Base-by-base conservation (phyloP, 2,329 filamentous ascomycete genomes). In the Colletotrichum siamense region DNA sequence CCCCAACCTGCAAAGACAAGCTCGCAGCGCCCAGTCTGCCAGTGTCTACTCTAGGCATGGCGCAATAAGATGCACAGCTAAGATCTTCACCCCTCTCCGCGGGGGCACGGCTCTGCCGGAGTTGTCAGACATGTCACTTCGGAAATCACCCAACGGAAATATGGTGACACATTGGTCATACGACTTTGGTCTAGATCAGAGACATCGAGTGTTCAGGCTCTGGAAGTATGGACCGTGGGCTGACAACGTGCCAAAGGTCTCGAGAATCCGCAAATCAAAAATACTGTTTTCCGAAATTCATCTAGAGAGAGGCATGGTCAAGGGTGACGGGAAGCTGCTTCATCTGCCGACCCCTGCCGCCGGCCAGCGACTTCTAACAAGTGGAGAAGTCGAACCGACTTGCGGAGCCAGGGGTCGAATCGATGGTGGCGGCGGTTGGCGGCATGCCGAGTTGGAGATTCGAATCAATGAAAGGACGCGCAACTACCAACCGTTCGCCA, bases 401-500 rank as follows among this genome's bases (percentile, higher is more conserved):
- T 59, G 49, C 26, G 39, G 34, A 63, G 64, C 59, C 36, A 36
- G 70, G 59, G 73, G 73, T 44, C 44, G 44, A 49, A 52, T 32
- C 13, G 26, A 34, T 36, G 70, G 57, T 63, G 57, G 64, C 64
- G 57, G 69, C 73, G 34, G 57, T 18, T 73, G 63, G 64, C 69
- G 62, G 30, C 64, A 63, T 63, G 10, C 30, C 28, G 28, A 49
- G n/a, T 34, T 65, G 28, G 44, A 69, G 59, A 34, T 63, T 69
- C 30, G 57, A 30, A 59, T 69, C 71, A 64, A 36, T 22, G 70
- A 59, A 57, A 39, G 65, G 69, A 69, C 59, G 70, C 70, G 73
- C 73, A 73, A 65, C 57, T 73, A 76, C 73, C 70, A 76, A 69
- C 64, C 70, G 73, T 76, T 76, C 73, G 70, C 73, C 44, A 52